Base-by-base conservation (phyloP, 2,329 filamentous ascomycete genomes). In the Karstenula rhodostoma region DNA sequence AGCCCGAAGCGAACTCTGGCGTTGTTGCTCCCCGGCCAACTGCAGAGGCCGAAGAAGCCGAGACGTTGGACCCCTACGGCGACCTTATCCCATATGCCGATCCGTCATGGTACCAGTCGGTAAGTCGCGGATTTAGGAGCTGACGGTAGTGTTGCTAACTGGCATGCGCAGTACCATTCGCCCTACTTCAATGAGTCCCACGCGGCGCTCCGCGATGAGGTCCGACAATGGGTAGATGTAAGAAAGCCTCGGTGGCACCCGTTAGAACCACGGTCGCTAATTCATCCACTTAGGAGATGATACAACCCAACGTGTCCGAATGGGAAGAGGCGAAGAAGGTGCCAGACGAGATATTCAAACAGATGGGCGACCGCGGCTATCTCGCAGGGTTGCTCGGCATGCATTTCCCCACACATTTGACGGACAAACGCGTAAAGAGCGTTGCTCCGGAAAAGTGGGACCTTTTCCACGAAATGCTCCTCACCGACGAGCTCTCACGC, bases 261-360 rank as follows among this genome's bases (percentile, higher is more conserved):
- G 12, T 33, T 12, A 12, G 6, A 33, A 33, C 32, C 32, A 33
- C 32, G 12, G 12, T 33, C 32, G 32, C 32, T 33, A 33, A 33
- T 33, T 12, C 7, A 7, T 33, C 32, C 32, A 12, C 32, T 6
- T 12, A 33, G 32, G 86, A 84, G 58, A 92, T 93, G 71, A 90
- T 98, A 77, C 93, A 97, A 83, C 94, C 95, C 23, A 86, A 94
- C 71, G 92, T 98, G 58, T 91, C 89, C 43, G 95, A 99, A 78
- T 99, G 95, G 95, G 95, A 99, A 70, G 95, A 98, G 84, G 92
- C 90, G 71, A 96, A 93, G 83, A 87, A 89, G 75, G 93, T 98
- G 1, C 94, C 95, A 0, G 88, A 91, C 48, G 86, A 88, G 69
- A 92, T 99, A 74, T 99, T 97, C 86, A 94, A 96, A 83, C 89